phyloP scores from a whole-genome alignment of 2,329 filamentous ascomycete genomes.

The Fusarium oligoseptatum region DNA sequence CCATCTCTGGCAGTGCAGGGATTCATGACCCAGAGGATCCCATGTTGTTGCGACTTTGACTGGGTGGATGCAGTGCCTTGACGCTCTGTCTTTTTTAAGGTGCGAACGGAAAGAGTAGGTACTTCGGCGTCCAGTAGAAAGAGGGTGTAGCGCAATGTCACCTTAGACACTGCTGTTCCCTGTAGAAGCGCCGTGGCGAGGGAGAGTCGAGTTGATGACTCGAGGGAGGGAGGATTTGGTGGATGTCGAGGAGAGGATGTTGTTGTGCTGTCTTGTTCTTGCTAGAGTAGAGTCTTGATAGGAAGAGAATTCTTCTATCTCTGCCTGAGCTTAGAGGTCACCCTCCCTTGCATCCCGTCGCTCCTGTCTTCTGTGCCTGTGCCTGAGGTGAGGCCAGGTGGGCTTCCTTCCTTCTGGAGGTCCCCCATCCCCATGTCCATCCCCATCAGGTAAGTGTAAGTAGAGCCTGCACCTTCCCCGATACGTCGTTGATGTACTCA shows the following conservation, averaged over 20 bases:
- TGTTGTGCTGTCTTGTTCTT: conserved; percentile 6
- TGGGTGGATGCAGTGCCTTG: conserved; percentile 8
- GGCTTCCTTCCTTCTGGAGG: conserved; percentile 15
- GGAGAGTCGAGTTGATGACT: conserved; percentile 14
- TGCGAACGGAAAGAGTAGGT: not conserved
- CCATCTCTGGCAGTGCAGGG: conserved; percentile 6
- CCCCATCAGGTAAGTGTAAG: conserved; percentile 15
- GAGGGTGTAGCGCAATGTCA: conserved; percentile 1
- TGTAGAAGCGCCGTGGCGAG: not conserved
- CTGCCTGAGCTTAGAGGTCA: no score
- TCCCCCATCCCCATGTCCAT: conserved; percentile 7
- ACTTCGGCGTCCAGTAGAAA: not conserved
- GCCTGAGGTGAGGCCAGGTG: conserved; percentile 5
- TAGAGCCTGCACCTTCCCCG: conserved; percentile 23
- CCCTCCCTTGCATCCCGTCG: conserved; percentile 32
- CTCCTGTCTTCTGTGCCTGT: conserved; percentile 28
- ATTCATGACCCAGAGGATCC: conserved; percentile 15
- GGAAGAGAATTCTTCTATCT: not conserved
- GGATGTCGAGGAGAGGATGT: conserved; percentile 31
- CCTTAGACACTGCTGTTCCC: not conserved
- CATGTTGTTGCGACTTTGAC: conserved; percentile 18
- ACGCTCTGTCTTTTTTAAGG: conserved; percentile 1
- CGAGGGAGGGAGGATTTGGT: conserved; percentile 27
- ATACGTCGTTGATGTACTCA: conserved; percentile 24
- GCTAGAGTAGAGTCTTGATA: not conserved